These are phyloP conservation scores for Gypsophila paniculata DNA, from an alignment of 179 eudicot species.

Conservation along the genomic window DNA sequence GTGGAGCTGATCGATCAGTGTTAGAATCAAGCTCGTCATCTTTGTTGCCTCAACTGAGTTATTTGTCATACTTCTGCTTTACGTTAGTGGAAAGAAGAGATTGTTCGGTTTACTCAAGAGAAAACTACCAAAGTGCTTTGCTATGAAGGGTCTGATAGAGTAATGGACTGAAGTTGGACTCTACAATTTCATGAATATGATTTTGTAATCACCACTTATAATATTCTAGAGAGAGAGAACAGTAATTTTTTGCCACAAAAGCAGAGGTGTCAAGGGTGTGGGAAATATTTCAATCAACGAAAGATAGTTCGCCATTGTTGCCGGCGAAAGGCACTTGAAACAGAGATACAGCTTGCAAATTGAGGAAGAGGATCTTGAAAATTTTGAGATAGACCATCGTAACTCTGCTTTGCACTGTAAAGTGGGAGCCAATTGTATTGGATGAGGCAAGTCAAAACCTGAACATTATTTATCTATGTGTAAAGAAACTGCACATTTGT, in stretches of 20 bases:
- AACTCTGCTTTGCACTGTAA: slow-evolving; percentile 77
- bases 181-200: slow-evolving; percentile 57
- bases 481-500: too few relatives aligned
- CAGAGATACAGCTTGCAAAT: slow-evolving; percentile 65
- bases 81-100: slow-evolving; percentile 75
- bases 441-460: slow-evolving; percentile 60
- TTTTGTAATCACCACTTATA: slow-evolving; percentile 83
- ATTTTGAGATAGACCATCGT: slow-evolving; percentile 25
- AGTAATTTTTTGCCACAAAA: slow-evolving; percentile 78
- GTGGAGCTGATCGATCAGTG: slow-evolving; percentile 30
- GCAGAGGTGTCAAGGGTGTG: slow-evolving; percentile 72
- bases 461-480: background rate
- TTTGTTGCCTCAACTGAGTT: slow-evolving; percentile 49
- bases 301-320: slow-evolving; percentile 62
- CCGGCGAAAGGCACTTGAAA: slow-evolving; percentile 68
- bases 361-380: slow-evolving; percentile 29
- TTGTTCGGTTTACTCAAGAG: slow-evolving; percentile 58
- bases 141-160: slow-evolving; percentile 84
- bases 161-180: slow-evolving; percentile 37
- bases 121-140: slow-evolving; percentile 67
- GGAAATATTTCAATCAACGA: slow-evolving; percentile 41
- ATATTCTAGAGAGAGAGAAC: slow-evolving; percentile 73
- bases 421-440: slow-evolving; percentile 83
- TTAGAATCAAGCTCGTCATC: slow-evolving; percentile 39
- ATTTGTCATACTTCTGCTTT: slow-evolving; percentile 83